Evolutionary conservation across 768 basidiomycete genomes (phyloP), one percentile per base, ranked within the genome.

Genomic region (Cystofilobasidium bisporidii): DNA sequence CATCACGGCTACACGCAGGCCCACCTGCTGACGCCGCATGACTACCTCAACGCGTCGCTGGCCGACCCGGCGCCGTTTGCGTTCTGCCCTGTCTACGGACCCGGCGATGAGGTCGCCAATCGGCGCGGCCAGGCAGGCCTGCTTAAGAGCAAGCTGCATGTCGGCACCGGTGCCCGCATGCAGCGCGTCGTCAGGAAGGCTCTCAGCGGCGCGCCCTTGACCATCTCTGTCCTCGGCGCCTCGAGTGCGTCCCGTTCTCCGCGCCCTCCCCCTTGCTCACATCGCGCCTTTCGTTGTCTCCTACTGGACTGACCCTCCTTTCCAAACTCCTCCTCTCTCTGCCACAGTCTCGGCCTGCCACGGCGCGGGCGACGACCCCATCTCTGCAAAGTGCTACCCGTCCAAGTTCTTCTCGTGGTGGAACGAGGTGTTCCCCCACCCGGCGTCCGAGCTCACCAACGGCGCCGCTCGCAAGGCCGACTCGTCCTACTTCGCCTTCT

Each of bases 401-500:
- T 86, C 88, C n/a, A 84, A 85, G 63, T 89, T 98, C 80, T 98
- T 98, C 81, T 81, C 86, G 61, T 99, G 96, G 94, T 96, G 94
- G 89, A 91, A 93, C 78, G 83, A 81, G 63, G 84, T 98, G n/a
- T 99, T 99, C 79, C 96, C 94, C 0, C 91, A 99, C 77, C 94
- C 94, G 0, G 93, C 92, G 1, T 91, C 93, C 15, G 93, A 98
- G 76, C 83, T 99, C 72, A 99, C 94, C 32, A 99, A 99, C 77
- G 94, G 94, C 41, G 94, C 94, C 4, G 48, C 73, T 69, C 83
- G 91, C 20, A 85, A 86, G 60, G 92, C 93, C 26, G 87, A 88
- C 77, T 91, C 92, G 0, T 87, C 86, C 15, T 99, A 99, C 79
- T 99, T 93, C 80, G 88, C 87, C 12, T 98, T 86, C 79, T 99